Conservation (phyloP, 257 asterid genomes). For the Solanum medicagineum region DNA sequence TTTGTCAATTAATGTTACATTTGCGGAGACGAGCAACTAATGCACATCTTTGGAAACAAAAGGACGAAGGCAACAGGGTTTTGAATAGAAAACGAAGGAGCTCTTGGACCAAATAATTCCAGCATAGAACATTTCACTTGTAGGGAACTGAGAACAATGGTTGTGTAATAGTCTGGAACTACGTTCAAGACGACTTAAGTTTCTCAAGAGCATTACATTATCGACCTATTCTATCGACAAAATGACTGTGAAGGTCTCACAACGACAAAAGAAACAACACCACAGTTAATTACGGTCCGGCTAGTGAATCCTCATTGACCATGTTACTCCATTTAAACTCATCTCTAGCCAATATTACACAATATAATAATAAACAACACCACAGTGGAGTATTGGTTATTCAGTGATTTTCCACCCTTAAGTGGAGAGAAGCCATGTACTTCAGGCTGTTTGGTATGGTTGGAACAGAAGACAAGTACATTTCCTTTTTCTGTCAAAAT, state of each 20-base stretch:
- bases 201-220: not conserved
- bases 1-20: not conserved
- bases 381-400: too few relatives aligned
- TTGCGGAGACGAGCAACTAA: not conserved
- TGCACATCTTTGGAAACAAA: not conserved
- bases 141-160: not conserved
- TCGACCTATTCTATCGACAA: not conserved
- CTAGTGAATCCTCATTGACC: not conserved
- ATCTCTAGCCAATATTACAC: too few relatives aligned
- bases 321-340: not conserved
- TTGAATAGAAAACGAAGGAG: not conserved
- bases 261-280: not conserved
- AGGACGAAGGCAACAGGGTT: not conserved
- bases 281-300: not conserved
- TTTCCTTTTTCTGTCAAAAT: not conserved
- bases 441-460: too few relatives aligned
- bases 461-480: not conserved
- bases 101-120: not conserved
- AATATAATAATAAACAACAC: not conserved
- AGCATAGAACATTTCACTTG: not conserved
- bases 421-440: too few relatives aligned
- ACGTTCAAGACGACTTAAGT: not conserved
- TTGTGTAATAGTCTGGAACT: not conserved
- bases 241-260: not conserved
- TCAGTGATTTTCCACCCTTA: too few relatives aligned